Evolutionary conservation across 2,329 filamentous ascomycete genomes (phyloP).

Genomic region (Alternaria gaisen): DNA sequence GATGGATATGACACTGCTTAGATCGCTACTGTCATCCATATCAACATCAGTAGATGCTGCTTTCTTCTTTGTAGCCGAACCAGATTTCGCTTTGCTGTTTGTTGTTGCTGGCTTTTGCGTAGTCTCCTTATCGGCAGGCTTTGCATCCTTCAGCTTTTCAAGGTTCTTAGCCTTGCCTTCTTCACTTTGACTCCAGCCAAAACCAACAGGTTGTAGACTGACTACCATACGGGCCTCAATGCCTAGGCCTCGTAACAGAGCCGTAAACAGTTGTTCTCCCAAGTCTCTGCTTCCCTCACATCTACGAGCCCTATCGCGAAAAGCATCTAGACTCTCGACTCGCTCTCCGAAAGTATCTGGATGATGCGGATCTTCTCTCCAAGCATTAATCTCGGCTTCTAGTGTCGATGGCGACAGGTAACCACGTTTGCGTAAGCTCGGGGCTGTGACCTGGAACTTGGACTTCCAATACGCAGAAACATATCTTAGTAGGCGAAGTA

Average conservation of each 20-base stretch:
- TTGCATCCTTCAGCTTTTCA: constrained; percentile 28
- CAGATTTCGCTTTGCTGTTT: constrained; percentile 17
- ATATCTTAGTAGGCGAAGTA: constrained; percentile 77
- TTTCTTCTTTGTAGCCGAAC: constrained; percentile 10
- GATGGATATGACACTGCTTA: constrained; percentile 55
- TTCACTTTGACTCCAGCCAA: constrained; percentile 89
- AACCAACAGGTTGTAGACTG: constrained; percentile 85
- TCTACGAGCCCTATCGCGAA: constrained; percentile 71
- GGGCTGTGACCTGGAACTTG: constrained; percentile 77
- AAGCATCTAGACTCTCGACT: constrained; percentile 71
- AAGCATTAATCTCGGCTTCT: constrained; percentile 76
- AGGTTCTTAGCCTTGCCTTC: constrained; percentile 68
- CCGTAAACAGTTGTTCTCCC: constrained; percentile 88
- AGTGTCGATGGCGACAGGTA: constrained; percentile 82
- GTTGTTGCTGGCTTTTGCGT: constrained; percentile 4
- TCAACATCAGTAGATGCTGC: constrained; percentile 19
- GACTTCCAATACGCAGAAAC: constrained; percentile 90
- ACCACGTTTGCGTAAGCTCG: constrained; percentile 86
- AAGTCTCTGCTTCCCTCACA: constrained; percentile 87
- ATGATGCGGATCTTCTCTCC: constrained; percentile 70
- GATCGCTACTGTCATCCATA: constrained; percentile 55
- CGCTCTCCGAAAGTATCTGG: constrained; percentile 77
- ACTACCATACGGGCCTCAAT: constrained; percentile 85
- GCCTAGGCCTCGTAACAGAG: constrained; percentile 79
- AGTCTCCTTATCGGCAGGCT: neutral